Conservation (phyloP, 305 asterid genomes). For the Galium porrigens region DNA sequence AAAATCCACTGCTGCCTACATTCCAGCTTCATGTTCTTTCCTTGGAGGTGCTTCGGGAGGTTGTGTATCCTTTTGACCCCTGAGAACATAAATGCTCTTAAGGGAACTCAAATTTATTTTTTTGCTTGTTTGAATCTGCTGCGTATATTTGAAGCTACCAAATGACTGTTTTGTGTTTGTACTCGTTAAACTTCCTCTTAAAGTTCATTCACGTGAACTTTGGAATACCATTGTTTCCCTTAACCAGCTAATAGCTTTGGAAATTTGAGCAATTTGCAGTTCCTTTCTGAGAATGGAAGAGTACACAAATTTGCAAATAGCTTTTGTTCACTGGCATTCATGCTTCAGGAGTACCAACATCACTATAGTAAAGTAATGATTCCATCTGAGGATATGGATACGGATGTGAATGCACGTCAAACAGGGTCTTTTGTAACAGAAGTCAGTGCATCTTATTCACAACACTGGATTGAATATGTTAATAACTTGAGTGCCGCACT, state of each 20-base stretch:
- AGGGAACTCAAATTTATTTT: not conserved
- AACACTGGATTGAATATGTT: conserved; percentile 64
- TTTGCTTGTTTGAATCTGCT: not conserved
- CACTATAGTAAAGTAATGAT: conserved; percentile 16
- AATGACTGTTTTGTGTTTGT: conserved; percentile 10
- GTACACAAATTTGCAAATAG: conserved; percentile 91
- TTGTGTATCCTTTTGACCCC: conserved; percentile 75
- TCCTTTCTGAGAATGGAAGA: conserved; percentile 93
- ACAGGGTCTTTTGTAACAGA: conserved; percentile 26
- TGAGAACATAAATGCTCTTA: not conserved
- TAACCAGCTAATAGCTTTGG: conserved; percentile 69
- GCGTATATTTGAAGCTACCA: conserved; percentile 2
- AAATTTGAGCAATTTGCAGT: conserved; percentile 86
- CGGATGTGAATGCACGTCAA: conserved; percentile 23
- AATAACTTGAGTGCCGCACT: conserved; percentile 56
- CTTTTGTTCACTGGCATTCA: conserved; percentile 87
- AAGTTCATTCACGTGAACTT: conserved; percentile 2
- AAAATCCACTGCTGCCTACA: conserved; percentile 36
- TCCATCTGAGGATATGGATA: conserved; percentile 28
- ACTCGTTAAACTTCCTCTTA: conserved; percentile 1
- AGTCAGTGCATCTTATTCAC: conserved; percentile 29
- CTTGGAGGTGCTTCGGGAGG: conserved; percentile 87
- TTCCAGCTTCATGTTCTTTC: conserved; percentile 78
- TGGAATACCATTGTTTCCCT: conserved; percentile 30
- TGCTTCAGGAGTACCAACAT: conserved; percentile 59